Conservation (phyloP, 2,329 filamentous ascomycete species). For the Aspergillus persii region DNA sequence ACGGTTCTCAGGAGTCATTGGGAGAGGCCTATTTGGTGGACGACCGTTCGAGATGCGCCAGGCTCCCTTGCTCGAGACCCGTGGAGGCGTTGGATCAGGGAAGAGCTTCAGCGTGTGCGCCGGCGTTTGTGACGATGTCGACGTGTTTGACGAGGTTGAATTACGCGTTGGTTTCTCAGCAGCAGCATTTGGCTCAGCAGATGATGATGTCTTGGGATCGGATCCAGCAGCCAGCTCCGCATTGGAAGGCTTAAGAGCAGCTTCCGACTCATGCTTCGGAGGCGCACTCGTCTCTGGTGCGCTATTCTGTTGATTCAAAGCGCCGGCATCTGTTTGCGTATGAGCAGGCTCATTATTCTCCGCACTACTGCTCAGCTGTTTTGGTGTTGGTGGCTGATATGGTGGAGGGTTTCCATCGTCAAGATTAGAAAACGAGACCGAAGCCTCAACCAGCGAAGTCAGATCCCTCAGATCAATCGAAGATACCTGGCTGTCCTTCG, state of each 20-base stretch:
- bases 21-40: slow-evolving; percentile 10
- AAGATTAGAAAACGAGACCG: slow-evolving; percentile 27
- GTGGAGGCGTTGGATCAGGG: slow-evolving; percentile 32
- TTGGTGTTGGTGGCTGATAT: slow-evolving; percentile 12
- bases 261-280: not conserved
- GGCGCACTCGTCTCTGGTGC: not conserved
- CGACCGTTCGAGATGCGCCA: slow-evolving; percentile 22
- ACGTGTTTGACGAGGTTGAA: slow-evolving; percentile 6
- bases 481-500: slow-evolving; percentile 21
- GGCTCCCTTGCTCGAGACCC: slow-evolving; percentile 28
- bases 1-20: not conserved
- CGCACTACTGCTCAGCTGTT: not conserved
- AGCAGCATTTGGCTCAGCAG: not conserved
- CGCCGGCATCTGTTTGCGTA: not conserved
- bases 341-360: not conserved
- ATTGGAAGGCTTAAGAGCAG: not conserved
- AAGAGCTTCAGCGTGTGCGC: slow-evolving; percentile 31
- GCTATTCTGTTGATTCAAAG: not conserved
- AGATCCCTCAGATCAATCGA: slow-evolving; percentile 34
- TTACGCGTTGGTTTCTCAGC: not conserved
- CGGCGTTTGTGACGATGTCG: slow-evolving; percentile 9
- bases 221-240: not conserved
- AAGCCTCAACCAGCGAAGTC: slow-evolving; percentile 32
- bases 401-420: slow-evolving; percentile 24
- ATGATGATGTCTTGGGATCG: not conserved